Percentiles rank a stretch among this genome's conserved stretches.
Evolutionary conservation across 2,329 filamentous ascomycete genomes (phyloP).

Genomic region (Magnaporthiopsis incrustans): DNA sequence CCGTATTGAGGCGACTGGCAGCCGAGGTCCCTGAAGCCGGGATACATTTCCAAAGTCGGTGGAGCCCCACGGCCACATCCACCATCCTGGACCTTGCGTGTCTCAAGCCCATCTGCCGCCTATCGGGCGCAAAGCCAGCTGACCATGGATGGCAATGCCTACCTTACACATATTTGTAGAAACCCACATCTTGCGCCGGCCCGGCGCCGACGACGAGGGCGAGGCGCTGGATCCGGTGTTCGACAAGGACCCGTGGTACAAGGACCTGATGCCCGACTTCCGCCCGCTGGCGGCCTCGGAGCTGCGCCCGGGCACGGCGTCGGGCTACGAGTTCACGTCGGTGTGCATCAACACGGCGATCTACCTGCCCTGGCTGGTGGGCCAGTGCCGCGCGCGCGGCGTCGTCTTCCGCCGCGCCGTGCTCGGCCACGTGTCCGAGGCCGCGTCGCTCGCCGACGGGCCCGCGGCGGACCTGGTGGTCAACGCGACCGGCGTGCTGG

Average conservation of each 20-base stretch:
- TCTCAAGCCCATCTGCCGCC: background rate
- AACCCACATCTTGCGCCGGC: conserved; percentile 41
- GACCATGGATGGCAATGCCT: background rate
- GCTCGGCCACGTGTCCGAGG: conserved; percentile 66
- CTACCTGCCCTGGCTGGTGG: conserved; percentile 79
- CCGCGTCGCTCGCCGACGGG: conserved; percentile 41
- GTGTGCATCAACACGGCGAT: conserved; percentile 87
- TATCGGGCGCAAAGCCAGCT: background rate
- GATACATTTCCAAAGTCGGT: conserved; percentile 65
- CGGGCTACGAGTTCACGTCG: conserved; percentile 69
- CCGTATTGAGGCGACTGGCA: conserved; percentile 49
- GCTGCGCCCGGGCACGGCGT: conserved; percentile 58
- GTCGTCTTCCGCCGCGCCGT: conserved; percentile 57
- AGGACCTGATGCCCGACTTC: conserved; percentile 63
- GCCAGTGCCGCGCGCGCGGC: conserved; percentile 68
- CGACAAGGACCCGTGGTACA: conserved; percentile 64
- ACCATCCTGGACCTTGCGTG: too few species aligned
- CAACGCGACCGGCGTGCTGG: conserved; percentile 77
- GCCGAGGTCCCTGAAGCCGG: conserved; percentile 67
- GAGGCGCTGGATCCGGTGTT: conserved; percentile 49
- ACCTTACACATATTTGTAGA: conserved; percentile 25
- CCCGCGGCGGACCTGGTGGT: conserved; percentile 63
- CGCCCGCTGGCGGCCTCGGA: conserved; percentile 49
- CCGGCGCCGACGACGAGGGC: conserved; percentile 40
- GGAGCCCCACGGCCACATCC: too few species aligned